Evolutionary conservation across 2,329 filamentous ascomycete genomes (phyloP).

Genomic region (Monilinia fructicola): DNA sequence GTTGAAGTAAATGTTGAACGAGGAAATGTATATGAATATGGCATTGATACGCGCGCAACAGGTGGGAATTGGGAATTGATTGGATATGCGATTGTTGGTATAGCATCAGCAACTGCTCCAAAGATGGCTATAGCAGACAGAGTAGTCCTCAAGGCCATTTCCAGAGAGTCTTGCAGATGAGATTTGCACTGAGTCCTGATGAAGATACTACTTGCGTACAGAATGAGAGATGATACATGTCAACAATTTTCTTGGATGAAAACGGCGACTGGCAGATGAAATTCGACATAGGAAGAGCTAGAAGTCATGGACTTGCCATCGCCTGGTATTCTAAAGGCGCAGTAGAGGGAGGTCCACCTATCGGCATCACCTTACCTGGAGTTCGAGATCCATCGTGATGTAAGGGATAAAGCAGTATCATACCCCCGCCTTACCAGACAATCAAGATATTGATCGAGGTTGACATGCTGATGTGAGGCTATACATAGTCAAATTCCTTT

Average conservation of each 20-base stretch:
- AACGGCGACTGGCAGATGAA: constrained; percentile 21
- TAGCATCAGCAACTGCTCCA: constrained; percentile 36
- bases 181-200: constrained; percentile 16
- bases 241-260: constrained; percentile 24
- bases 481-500: constrained; percentile 24
- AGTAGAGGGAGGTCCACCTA: constrained; percentile 31
- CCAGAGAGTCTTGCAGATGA: constrained; percentile 23
- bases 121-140: constrained; percentile 28
- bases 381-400: constrained; percentile 31
- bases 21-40: constrained; percentile 72
- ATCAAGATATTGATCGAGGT: constrained; percentile 21
- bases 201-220: constrained; percentile 25
- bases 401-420: constrained; percentile 32
- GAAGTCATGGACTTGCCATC: constrained; percentile 28
- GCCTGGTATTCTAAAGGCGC: constrained; percentile 32
- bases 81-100: constrained; percentile 58
- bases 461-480: constrained; percentile 23
- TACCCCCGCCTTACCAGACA: constrained; percentile 19
- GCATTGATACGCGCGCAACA: constrained; percentile 66
- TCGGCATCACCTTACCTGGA: constrained; percentile 34
- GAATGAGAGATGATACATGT: constrained; percentile 18
- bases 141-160: constrained; percentile 32
- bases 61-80: constrained; percentile 83
- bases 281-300: constrained; percentile 23
- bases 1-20: constrained; percentile 69